Percentiles rank a stretch among this genome's conserved stretches.
Evolutionary conservation across 495 filamentous ascomycete genomes (phyloP).

Genomic region (Corynascus novoguineensis): DNA sequence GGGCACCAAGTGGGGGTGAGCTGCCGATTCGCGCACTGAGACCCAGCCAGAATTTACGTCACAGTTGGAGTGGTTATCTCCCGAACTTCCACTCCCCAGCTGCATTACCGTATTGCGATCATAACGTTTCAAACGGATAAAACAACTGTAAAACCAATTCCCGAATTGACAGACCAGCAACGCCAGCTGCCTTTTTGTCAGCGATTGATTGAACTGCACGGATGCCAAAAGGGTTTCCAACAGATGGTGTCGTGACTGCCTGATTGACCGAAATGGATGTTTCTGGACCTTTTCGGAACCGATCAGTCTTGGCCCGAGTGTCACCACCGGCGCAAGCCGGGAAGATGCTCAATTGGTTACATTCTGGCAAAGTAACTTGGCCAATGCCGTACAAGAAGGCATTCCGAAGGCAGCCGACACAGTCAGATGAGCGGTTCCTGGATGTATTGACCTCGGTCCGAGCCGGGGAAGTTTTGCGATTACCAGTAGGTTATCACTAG

Average conservation of each 20-base stretch:
- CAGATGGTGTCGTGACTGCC: too few species aligned
- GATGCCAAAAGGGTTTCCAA: too few species aligned
- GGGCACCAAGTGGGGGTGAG: neutral
- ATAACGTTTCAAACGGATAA: constrained; percentile 1
- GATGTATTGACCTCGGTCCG: constrained; percentile 12
- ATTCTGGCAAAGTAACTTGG: neutral
- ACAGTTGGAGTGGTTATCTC: neutral
- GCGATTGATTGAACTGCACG: too few species aligned
- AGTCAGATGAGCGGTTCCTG: neutral
- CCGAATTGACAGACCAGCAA: too few species aligned
- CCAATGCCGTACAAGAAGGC: neutral
- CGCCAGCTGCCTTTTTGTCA: too few species aligned
- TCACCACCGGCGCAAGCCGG: constrained; percentile 7
- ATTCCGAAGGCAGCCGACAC: neutral
- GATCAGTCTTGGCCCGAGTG: neutral
- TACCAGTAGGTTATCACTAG: too few species aligned
- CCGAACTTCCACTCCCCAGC: neutral
- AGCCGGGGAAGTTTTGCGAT: neutral
- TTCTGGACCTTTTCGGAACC: neutral
- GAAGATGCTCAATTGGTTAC: neutral
- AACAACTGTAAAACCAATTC: too few species aligned
- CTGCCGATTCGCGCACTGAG: neutral
- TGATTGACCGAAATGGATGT: too few species aligned
- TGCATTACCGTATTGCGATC: neutral
- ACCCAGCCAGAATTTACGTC: neutral